These are phyloP conservation scores for Colletotrichum theobromicola DNA, from an alignment of 2,329 filamentous ascomycete genomes.

Conservation along the genomic window DNA sequence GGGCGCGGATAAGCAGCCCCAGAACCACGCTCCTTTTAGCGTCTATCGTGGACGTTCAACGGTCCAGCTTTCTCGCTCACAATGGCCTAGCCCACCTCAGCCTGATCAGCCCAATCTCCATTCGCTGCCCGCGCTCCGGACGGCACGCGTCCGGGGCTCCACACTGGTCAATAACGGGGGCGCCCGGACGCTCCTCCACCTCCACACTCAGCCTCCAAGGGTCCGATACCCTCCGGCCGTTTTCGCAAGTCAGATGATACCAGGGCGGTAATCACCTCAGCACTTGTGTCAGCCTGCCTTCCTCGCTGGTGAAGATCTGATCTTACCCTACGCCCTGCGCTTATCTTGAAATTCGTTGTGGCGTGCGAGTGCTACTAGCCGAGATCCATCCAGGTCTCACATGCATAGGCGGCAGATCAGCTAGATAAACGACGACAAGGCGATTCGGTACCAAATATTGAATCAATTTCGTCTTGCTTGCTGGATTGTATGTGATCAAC, in stretches of 20 bases:
- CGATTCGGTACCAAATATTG: neutral
- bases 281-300: neutral
- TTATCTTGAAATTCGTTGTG: neutral
- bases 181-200: neutral
- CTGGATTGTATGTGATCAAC: neutral
- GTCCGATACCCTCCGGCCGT: neutral
- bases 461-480: neutral
- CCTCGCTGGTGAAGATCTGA: neutral
- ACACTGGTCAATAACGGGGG: neutral
- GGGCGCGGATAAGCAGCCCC: neutral
- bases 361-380: neutral
- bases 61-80: neutral
- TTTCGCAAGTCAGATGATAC: neutral
- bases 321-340: neutral
- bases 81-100: neutral
- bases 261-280: neutral
- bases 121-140: neutral
- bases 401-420: neutral
- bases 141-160: neutral
- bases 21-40: neutral
- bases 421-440: neutral
- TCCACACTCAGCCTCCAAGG: neutral
- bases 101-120: neutral
- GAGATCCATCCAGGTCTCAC: neutral
- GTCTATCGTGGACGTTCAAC: neutral